Evolutionary conservation across 139 green algal species (phyloP), one percentile per base, ranked within the genome.

Genomic region (Picochlorum sp.): DNA sequence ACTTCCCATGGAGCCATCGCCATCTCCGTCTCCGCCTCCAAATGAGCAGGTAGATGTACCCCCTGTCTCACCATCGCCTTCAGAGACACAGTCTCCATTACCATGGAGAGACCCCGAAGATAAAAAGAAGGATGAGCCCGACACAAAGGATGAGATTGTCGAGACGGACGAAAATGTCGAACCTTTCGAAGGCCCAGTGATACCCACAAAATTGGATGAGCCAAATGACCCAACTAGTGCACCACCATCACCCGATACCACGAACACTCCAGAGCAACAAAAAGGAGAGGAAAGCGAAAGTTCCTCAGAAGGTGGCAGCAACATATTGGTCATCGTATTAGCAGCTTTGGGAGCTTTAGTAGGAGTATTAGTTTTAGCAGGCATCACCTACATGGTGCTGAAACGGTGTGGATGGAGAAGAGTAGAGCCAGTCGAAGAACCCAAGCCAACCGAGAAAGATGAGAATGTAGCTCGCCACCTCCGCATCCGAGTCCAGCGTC

Each of bases 401-500:
- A 46, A 47, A 46, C 26, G 56, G 28, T 28, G 30, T 32, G 26
- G 56, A n/a, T 62, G 56, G 26, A 47, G 30, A 5, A 6, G 6
- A 23, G 26, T 46, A 6, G 26, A 62, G 15, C 26, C 28, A 38
- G 23, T 34, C 23, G 51, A 30, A 59, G 23, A 59, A 32, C 13
- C 13, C 15, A 26, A 59, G n/a, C n/a, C 51, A 20, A 13, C 21
- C n/a, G 23, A 59, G n/a, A 54, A 54, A 13, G 47, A 54, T 21
- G 47, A 54, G 6, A 20, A 54, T 20, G 47, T 54, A 26, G 47
- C 47, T 34, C 21, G 23, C 6, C 24, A 59, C n/a, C 14, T 66
- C 18, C 15, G 61, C 14, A 44, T 66, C n/a, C 15, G 61, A 56
- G 61, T 56, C 11, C 47, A 56, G 49, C 52, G 49, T 21, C 61